These are phyloP conservation scores for Clavariopsis aquatica DNA, from an alignment of 495 filamentous ascomycete genomes.

Conservation along the genomic window DNA sequence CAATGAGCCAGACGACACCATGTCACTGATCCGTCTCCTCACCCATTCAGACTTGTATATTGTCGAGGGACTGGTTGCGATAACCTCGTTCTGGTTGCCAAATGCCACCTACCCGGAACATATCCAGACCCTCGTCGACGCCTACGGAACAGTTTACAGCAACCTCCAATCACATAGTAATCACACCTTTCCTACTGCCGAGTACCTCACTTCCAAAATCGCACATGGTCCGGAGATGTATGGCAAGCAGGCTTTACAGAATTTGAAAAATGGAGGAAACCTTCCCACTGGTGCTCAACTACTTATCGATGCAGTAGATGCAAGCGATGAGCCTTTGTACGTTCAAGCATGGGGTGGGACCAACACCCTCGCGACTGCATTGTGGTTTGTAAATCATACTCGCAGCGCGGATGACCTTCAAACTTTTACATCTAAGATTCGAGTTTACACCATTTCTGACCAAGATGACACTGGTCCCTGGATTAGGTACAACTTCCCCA, in stretches of 20 bases:
- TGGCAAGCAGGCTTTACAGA: conserved; percentile 12
- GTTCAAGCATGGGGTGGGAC: conserved; percentile 14
- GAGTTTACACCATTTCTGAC: conserved; percentile 16
- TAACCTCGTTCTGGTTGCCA: conserved; percentile 37
- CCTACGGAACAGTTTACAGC: conserved; percentile 14
- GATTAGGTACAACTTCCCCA: conserved; percentile 7
- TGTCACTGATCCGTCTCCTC: conserved; percentile 40
- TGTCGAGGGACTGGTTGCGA: conserved; percentile 41
- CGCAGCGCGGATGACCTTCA: conserved; percentile 1
- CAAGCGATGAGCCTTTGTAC: conserved; percentile 11
- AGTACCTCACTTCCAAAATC: conserved; percentile 24
- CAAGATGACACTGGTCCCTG: conserved; percentile 17
- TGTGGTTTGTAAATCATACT: conserved; percentile 14
- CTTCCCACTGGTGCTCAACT: conserved; percentile 7
- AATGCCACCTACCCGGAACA: conserved; percentile 28
- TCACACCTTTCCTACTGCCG: conserved; percentile 22
- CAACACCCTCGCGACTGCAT: conserved; percentile 14
- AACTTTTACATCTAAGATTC: conserved; percentile 6
- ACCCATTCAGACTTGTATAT: conserved; percentile 41
- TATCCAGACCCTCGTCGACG: conserved; percentile 23
- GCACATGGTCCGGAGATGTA: conserved; percentile 22
- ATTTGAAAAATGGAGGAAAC: neutral
- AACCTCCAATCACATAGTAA: conserved; percentile 30
- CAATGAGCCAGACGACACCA: conserved; percentile 44
- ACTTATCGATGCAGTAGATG: conserved; percentile 12